These are phyloP conservation scores for Mikania micrantha DNA, from an alignment of 129 eudicot species.

Conservation along the genomic window DNA sequence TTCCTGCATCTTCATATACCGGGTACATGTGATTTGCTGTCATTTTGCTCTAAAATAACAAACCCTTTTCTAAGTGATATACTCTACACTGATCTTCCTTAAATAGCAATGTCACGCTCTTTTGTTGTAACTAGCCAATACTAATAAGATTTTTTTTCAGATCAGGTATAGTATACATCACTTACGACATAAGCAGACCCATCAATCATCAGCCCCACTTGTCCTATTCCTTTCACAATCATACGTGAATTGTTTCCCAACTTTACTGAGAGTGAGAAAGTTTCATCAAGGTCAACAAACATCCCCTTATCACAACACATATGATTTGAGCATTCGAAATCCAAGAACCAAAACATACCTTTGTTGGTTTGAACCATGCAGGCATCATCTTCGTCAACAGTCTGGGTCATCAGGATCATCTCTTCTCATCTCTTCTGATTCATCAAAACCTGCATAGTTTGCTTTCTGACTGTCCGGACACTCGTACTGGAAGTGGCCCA, in stretches of 20 bases:
- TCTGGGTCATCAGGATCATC: too few relatives aligned
- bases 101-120: not conserved
- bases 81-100: not conserved
- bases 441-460: too few relatives aligned
- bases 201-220: not conserved
- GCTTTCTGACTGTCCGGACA: too few relatives aligned
- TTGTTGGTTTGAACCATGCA: too few relatives aligned
- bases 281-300: too few relatives aligned
- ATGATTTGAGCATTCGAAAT: not conserved
- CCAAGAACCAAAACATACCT: too few relatives aligned
- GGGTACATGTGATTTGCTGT: not conserved
- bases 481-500: too few relatives aligned
- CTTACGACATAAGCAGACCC: not conserved
- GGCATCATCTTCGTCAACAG: too few relatives aligned
- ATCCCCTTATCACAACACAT: too few relatives aligned
- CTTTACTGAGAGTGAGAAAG: not conserved
- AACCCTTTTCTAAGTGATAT: not conserved
- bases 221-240: not conserved
- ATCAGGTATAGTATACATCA: not conserved
- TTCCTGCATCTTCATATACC: not conserved
- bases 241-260: not conserved
- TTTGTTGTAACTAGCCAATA: not conserved
- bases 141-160: not conserved
- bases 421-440: too few relatives aligned
- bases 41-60: not conserved